Base-by-base conservation (phyloP, 1,139 yeast genomes). In the Candida pseudoviswanathii region DNA sequence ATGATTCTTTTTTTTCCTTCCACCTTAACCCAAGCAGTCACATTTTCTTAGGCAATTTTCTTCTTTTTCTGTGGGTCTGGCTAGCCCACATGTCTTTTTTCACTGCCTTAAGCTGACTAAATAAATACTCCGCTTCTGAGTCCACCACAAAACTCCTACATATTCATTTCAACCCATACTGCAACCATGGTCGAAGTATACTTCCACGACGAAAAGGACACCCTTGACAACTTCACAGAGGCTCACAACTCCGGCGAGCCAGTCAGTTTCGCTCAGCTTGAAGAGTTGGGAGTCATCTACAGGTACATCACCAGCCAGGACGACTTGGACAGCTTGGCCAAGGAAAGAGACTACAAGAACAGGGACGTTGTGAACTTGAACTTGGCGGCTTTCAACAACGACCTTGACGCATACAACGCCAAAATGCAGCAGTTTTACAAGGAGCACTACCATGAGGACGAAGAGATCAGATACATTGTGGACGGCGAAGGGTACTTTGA, bases 361-460 rank as follows among this genome's bases (percentile, higher is more conserved):
- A 72, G 96, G 53, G 99, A 94, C 67, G 77, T 73, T 46, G 82
- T 94, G 30, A 71, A 71, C 44, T 77, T 94, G 49, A 80, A 83
- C 32, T 79, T 83, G 41, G 81, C 70, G 6, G 75, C 86, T 0
- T 82, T 91, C 62, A 85, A 86, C 5, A 84, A 86, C 43, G 85
- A 85, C 47, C 77, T 80, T 37, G 68, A 64, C 3, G 85, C 82
- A 0, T 82, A 87, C 61, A 77, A 82, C 55, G 74, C 73, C 51
- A 89, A 90, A 66, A 78, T 92, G 70, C 73, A 79, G 53, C 78
- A 70, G 48, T 92, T 92, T 67, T 90, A 86, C 71, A 76, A 81
- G 45, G 98, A 94, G 66, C 99, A 94, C 67, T 76, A 89, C 56
- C 99, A 94, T 65, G 98, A 94, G 66, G 99, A 94, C 65, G 99